Evolutionary conservation across 331 rosid species (phyloP).

Genomic region (Quercus tomentella): DNA sequence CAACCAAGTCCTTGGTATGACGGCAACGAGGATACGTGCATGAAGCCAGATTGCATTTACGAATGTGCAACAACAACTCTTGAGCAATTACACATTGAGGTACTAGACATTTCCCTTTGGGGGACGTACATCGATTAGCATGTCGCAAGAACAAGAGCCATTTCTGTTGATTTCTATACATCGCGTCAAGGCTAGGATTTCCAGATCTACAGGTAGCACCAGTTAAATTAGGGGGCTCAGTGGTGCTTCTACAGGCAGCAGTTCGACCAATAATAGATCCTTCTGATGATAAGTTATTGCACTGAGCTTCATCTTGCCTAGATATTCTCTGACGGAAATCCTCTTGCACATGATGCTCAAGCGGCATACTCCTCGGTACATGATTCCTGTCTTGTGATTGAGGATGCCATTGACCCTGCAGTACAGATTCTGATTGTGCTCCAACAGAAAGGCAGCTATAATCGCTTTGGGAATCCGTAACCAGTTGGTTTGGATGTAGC

Average conservation of each 20-base stretch:
- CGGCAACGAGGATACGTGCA: constrained; percentile 67
- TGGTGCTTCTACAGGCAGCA: constrained; percentile 40
- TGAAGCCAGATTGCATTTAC: constrained; percentile 33
- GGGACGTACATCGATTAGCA: constrained; percentile 74
- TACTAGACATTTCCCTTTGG: constrained; percentile 79
- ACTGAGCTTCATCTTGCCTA: constrained; percentile 68
- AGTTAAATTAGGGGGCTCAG: constrained; percentile 38
- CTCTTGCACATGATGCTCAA: constrained; percentile 43
- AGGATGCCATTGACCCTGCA: constrained; percentile 51
- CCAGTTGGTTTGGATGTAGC: constrained; percentile 43
- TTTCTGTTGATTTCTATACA: constrained; percentile 65
- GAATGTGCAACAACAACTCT: constrained; percentile 70
- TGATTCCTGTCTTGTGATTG: constrained; percentile 38
- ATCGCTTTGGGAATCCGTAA: constrained; percentile 61
- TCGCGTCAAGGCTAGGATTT: constrained; percentile 20
- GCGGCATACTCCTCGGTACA: constrained; percentile 21
- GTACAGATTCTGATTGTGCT: constrained; percentile 44
- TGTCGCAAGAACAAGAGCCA: constrained; percentile 93
- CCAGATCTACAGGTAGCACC: constrained; percentile 18
- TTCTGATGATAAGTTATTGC: constrained; percentile 74
- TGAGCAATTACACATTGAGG: constrained; percentile 53
- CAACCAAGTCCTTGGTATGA: constrained; percentile 60
- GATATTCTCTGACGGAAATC: constrained; percentile 52
- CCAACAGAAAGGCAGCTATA: constrained; percentile 62
- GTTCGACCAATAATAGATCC: constrained; percentile 59